A percentile compares a stretch with the other conserved stretches of the same genome.
These are phyloP conservation scores for Claviceps spartinae DNA, from an alignment of 2,329 filamentous ascomycete species.

Conservation along the genomic window DNA sequence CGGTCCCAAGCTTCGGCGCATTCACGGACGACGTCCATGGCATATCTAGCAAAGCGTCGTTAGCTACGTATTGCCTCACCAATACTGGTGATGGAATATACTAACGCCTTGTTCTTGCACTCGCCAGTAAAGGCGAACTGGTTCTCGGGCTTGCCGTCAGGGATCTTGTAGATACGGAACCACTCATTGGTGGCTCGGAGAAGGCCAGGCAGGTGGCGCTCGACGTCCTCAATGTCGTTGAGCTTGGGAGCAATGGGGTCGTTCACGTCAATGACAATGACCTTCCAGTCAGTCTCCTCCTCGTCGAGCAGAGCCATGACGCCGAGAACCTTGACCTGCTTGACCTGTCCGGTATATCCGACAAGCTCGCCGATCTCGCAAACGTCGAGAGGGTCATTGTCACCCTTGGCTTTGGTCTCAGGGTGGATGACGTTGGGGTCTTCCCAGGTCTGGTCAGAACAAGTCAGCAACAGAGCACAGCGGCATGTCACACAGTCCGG, in stretches of 20 bases:
- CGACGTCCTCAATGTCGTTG: conserved; percentile 97
- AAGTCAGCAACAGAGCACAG: neutral
- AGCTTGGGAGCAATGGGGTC: conserved; percentile 93
- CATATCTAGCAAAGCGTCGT: conserved; percentile 47
- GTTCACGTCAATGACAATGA: conserved; percentile 98
- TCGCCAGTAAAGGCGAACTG: conserved; percentile 99
- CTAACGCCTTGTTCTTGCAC: conserved; percentile 97
- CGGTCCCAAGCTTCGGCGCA: conserved; percentile 96
- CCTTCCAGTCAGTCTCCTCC: conserved; percentile 99
- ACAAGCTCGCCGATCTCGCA: conserved; percentile 99
- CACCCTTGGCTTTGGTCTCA: conserved; percentile 98
- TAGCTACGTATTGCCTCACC: neutral
- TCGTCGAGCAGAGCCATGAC: conserved; percentile 99
- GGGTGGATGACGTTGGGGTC: conserved; percentile 92
- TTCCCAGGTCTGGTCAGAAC: conserved; percentile 72
- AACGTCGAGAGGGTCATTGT: conserved; percentile 98
- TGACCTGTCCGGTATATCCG: conserved; percentile 88
- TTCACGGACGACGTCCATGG: conserved; percentile 88
- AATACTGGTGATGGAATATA: neutral
- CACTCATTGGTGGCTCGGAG: conserved; percentile 98
- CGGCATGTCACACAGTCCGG: neutral
- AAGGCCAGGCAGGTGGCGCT: conserved; percentile 93
- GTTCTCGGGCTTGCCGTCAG: conserved; percentile 99
- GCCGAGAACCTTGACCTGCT: conserved; percentile 99
- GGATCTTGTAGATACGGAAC: conserved; percentile 99